phyloP scores from a whole-genome alignment of 2,329 filamentous ascomycete genomes.

The Xenoacremonium recifei region DNA sequence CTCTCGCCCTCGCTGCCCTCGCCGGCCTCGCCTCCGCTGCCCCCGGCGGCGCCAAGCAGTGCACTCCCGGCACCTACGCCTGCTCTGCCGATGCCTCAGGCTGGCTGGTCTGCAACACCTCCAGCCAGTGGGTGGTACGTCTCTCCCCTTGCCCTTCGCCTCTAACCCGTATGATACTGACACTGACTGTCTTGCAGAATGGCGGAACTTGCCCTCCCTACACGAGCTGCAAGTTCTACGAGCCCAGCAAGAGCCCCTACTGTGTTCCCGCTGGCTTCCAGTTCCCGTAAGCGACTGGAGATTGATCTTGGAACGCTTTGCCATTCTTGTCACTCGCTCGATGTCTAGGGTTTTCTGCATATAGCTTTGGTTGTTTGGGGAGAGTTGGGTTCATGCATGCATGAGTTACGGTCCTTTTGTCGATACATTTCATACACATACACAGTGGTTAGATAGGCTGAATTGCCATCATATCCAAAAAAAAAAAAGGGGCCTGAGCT shows the following conservation, averaged over 20 bases:
- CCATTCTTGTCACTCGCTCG: slow-evolving; percentile 7
- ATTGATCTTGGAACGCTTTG: neutral
- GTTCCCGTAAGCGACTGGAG: slow-evolving; percentile 19
- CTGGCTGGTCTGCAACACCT: slow-evolving; percentile 34
- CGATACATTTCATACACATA: slow-evolving; percentile 9
- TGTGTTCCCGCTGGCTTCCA: slow-evolving; percentile 34
- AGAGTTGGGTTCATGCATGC: slow-evolving; percentile 21
- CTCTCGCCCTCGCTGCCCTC: slow-evolving; percentile 14
- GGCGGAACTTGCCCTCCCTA: slow-evolving; percentile 35
- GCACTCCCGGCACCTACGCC: slow-evolving; percentile 34
- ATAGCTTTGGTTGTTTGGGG: neutral
- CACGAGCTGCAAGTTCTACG: slow-evolving; percentile 36
- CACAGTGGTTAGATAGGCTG: no score
- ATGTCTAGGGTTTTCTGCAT: neutral
- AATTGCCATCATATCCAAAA: no score
- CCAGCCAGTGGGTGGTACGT: slow-evolving; percentile 33
- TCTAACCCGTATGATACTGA: neutral
- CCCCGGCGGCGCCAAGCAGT: slow-evolving; percentile 13
- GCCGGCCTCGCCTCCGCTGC: slow-evolving; percentile 19
- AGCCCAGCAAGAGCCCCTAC: slow-evolving; percentile 35
- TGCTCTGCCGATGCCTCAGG: slow-evolving; percentile 26
- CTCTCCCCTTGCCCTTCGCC: no score
- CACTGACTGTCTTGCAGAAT: slow-evolving; percentile 17
- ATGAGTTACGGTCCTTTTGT: slow-evolving; percentile 27
- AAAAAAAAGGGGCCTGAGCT: no score